These are phyloP conservation scores for Caloboletus firmus DNA, from an alignment of 1,284 basidiomycete genomes.

Conservation along the genomic window DNA sequence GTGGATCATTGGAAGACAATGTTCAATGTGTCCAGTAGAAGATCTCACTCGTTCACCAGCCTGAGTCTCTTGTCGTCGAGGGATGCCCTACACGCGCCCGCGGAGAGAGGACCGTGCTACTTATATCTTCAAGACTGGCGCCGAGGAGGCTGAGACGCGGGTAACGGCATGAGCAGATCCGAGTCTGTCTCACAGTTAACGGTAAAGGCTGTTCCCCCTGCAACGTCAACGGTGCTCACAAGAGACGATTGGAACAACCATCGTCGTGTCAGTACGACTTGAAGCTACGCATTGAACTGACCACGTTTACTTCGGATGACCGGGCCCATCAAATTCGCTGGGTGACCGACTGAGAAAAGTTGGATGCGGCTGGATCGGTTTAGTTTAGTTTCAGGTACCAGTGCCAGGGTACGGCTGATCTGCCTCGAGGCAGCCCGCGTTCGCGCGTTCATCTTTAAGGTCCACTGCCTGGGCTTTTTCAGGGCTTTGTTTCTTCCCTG, in stretches of 20 bases:
- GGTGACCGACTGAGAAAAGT: too few relatives aligned
- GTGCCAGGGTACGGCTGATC: conserved; percentile 5
- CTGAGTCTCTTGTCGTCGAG: not conserved
- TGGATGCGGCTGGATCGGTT: not conserved
- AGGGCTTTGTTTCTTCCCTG: conserved; percentile 7
- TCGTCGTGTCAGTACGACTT: too few relatives aligned
- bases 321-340: too few relatives aligned
- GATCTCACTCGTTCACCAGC: too few relatives aligned
- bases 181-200: too few relatives aligned
- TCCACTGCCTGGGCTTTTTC: not conserved
- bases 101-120: not conserved
- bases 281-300: too few relatives aligned
- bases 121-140: not conserved
- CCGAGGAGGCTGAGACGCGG: not conserved
- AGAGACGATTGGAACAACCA: too few relatives aligned
- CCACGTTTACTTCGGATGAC: too few relatives aligned
- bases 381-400: conserved; percentile 1
- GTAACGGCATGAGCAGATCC: too few relatives aligned
- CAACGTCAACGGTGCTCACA: too few relatives aligned
- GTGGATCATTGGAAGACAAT: not conserved
- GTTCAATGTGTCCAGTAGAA: not conserved
- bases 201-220: too few relatives aligned
- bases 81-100: not conserved
- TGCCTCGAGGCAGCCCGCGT: conserved; percentile 18
- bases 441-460: conserved; percentile 21